A percentile compares a stretch with the other conserved stretches of the same genome.
Evolutionary conservation across 1,284 basidiomycete species (phyloP).

Genomic region (Trichosporon sp.): DNA sequence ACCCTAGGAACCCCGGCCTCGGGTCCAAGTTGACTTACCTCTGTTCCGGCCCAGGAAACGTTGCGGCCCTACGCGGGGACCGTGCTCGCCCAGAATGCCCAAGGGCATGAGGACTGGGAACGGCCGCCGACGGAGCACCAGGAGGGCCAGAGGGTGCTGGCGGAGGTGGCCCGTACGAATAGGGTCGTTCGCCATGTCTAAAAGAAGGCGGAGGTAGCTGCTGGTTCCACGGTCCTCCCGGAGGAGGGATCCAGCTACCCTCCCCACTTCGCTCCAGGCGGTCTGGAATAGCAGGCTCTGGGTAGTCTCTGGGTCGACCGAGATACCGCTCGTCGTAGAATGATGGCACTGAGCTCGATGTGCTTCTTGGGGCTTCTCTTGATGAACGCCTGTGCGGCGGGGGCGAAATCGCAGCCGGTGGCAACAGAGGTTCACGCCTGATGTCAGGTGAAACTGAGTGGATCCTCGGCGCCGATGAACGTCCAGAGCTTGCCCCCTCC

Average conservation of each 20-base stretch:
- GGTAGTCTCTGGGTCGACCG: background rate
- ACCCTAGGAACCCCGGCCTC: background rate
- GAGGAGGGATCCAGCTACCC: background rate
- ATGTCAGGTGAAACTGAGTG: background rate
- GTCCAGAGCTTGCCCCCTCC: background rate
- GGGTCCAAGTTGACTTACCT: background rate
- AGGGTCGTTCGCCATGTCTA: background rate
- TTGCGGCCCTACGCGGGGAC: conserved; percentile 3
- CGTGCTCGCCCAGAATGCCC: background rate
- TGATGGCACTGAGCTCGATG: background rate
- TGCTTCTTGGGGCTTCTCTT: background rate
- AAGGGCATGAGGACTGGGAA: background rate
- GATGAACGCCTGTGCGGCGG: background rate
- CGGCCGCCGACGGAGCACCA: background rate
- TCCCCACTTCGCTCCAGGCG: background rate
- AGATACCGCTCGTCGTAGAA: conserved; percentile 7
- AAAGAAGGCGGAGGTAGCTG: background rate
- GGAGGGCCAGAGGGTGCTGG: background rate
- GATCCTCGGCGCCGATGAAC: background rate
- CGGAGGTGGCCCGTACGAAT: background rate
- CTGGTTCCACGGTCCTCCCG: background rate
- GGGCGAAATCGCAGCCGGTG: background rate
- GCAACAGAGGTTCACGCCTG: background rate
- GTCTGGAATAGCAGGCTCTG: background rate
- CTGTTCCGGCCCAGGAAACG: background rate